phyloP scores from a whole-genome alignment of 2,329 filamentous ascomycete genomes.

The Botrytis medusae region DNA sequence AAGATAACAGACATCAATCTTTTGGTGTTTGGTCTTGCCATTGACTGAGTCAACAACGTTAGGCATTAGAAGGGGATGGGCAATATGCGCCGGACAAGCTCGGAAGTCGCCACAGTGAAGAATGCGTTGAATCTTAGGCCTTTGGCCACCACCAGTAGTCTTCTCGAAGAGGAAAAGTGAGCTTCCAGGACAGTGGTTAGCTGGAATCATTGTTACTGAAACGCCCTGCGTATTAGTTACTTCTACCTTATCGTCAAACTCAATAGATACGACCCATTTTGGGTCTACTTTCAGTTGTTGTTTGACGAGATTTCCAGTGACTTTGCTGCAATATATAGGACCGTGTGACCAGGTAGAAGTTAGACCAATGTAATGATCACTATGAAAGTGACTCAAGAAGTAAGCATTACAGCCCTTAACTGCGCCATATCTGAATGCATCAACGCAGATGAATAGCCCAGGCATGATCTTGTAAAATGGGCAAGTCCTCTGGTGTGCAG shows the following conservation, averaged over 20 bases:
- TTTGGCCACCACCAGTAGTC: conserved; percentile 58
- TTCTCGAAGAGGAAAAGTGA: conserved; percentile 94
- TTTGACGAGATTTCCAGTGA: conserved; percentile 85
- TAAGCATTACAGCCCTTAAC: conserved; percentile 92
- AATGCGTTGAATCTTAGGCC: conserved; percentile 69
- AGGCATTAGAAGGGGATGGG: conserved; percentile 78
- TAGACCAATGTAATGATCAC: conserved; percentile 92
- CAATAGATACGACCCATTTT: conserved; percentile 79
- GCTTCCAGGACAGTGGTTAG: conserved; percentile 95
- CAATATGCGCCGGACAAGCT: conserved; percentile 80
- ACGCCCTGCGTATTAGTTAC: conserved; percentile 82
- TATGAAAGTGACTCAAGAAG: conserved; percentile 97
- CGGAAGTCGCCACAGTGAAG: conserved; percentile 96
- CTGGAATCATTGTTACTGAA: conserved; percentile 88
- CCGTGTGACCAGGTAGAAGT: conserved; percentile 88
- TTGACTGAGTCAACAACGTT: conserved; percentile 68
- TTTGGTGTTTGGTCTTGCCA: conserved; percentile 74
- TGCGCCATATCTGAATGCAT: conserved; percentile 93
- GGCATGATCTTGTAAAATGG: conserved; percentile 99
- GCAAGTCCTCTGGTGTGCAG: conserved; percentile 84
- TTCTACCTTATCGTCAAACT: conserved; percentile 78
- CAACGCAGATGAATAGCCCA: conserved; percentile 87
- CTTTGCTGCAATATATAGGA: conserved; percentile 92
- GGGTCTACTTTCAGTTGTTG: conserved; percentile 83
- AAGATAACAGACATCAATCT: conserved; percentile 92